Percentiles rank a stretch among this genome's conserved stretches.
Conservation (phyloP, 768 basidiomycete genomes). For the Suillus americanus region DNA sequence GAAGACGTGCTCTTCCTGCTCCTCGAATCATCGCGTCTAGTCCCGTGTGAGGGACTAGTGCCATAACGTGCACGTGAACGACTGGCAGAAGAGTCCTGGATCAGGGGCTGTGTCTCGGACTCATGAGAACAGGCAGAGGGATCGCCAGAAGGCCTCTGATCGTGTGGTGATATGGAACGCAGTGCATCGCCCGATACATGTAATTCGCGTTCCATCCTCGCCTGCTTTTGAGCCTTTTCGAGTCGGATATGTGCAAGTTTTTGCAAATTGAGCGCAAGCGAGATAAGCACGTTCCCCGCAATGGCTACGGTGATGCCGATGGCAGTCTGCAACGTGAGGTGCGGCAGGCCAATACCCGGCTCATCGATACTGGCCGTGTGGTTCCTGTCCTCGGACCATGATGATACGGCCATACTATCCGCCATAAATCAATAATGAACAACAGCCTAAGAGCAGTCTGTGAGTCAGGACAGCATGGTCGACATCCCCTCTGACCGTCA, state of each 20-base stretch:
- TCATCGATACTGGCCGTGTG: slow-evolving; percentile 8
- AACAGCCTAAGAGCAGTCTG: background rate
- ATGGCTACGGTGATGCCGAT: slow-evolving; percentile 86
- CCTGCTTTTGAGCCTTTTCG: slow-evolving; percentile 37
- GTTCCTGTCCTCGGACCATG: slow-evolving; percentile 11
- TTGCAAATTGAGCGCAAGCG: slow-evolving; percentile 88
- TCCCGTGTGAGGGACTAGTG: slow-evolving; percentile 5
- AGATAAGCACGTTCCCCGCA: slow-evolving; percentile 84
- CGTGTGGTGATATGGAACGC: background rate
- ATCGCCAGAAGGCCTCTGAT: background rate
- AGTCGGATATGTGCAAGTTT: slow-evolving; percentile 85
- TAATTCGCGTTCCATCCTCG: slow-evolving; percentile 14
- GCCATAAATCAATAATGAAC: background rate
- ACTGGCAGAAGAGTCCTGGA: slow-evolving; percentile 7
- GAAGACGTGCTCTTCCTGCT: slow-evolving; percentile 27
- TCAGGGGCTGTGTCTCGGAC: slow-evolving; percentile 29
- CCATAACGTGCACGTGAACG: slow-evolving; percentile 18
- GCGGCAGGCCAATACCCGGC: slow-evolving; percentile 46
- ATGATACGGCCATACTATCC: slow-evolving; percentile 7
- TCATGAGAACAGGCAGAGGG: background rate
- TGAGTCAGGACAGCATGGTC: background rate
- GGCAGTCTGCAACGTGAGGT: slow-evolving; percentile 52
- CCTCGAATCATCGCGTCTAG: slow-evolving; percentile 24
- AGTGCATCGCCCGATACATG: background rate
- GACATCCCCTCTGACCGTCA: background rate